A percentile compares a stretch with the other conserved stretches of the same genome.
phyloP scores from a whole-genome alignment of 441 rosid genomes.

The Kokia cookei region DNA sequence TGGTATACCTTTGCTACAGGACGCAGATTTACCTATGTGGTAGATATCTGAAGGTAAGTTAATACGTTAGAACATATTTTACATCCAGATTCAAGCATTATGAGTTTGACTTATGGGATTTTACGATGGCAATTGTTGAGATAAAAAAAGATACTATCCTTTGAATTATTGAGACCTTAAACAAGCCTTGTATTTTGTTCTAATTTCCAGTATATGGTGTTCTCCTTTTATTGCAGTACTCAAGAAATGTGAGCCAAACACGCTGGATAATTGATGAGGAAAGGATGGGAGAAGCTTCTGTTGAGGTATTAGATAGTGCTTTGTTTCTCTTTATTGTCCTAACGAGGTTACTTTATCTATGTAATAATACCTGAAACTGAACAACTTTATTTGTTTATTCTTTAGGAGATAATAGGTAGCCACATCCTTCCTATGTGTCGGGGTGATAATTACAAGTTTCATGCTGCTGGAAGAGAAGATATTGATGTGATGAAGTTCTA shows the following conservation, averaged over 20 bases:
- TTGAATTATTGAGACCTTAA: background rate
- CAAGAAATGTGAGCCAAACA: conserved; percentile 94
- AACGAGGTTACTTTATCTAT: background rate
- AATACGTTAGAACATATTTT: background rate
- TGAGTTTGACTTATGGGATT: background rate
- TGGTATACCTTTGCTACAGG: conserved; percentile 56
- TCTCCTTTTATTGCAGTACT: conserved; percentile 46
- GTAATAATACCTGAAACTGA: conserved; percentile 7
- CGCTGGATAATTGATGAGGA: conserved; percentile 97
- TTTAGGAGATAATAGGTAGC: conserved; percentile 81
- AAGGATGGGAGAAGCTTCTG: conserved; percentile 94
- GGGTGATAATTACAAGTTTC: conserved; percentile 88
- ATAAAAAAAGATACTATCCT: background rate
- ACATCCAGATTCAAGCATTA: background rate
- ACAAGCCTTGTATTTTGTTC: background rate
- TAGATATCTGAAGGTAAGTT: conserved; percentile 80
- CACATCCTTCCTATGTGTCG: conserved; percentile 65
- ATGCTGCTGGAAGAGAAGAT: conserved; percentile 99
- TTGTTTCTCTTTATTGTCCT: background rate
- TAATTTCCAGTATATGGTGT: background rate
- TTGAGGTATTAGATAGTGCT: conserved; percentile 53
- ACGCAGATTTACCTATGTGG: conserved; percentile 78
- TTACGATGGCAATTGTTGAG: background rate
- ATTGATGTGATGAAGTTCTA: conserved; percentile 57
- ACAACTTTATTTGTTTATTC: conserved; percentile 2